phyloP scores from a whole-genome alignment of 2,329 filamentous ascomycete species.

The Penicillium occitanis region DNA sequence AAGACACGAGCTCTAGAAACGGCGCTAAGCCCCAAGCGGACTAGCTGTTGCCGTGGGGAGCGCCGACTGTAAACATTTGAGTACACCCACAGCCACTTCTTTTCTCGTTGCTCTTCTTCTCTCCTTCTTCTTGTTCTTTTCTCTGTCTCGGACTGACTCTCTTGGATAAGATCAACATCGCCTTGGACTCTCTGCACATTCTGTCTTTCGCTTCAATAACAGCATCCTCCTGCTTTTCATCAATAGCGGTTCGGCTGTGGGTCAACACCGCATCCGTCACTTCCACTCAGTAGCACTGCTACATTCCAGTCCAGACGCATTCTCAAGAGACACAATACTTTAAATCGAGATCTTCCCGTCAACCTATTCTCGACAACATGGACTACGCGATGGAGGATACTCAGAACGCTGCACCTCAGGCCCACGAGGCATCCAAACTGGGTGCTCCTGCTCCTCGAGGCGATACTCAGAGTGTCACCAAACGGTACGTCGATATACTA shows the following conservation, averaged over 20 bases:
- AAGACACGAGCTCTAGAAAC: not conserved
- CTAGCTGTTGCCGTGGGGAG: constrained; percentile 16
- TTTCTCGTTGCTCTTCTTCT: constrained; percentile 9
- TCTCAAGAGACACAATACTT: constrained; percentile 16
- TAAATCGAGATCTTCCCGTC: not conserved
- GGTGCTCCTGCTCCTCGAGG: constrained; percentile 55
- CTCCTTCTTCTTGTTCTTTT: not conserved
- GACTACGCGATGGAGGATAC: constrained; percentile 60
- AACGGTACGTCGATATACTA: constrained; percentile 57
- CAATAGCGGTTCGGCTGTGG: constrained; percentile 5
- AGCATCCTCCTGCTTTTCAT: not conserved
- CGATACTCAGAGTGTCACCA: constrained; percentile 73
- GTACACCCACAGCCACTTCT: not conserved
- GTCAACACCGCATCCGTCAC: constrained; percentile 19
- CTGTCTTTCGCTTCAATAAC: not conserved
- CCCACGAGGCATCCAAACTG: constrained; percentile 62
- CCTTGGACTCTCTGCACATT: not conserved
- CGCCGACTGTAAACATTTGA: constrained; percentile 10
- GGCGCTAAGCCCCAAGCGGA: not conserved
- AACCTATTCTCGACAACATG: constrained; percentile 37
- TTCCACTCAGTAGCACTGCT: constrained; percentile 12
- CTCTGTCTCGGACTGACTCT: not conserved
- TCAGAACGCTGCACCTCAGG: constrained; percentile 67
- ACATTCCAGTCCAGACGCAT: constrained; percentile 27
- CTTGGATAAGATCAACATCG: not conserved